phyloP scores from a whole-genome alignment of 2,329 filamentous ascomycete genomes.

The Juglanconis oblonga region DNA sequence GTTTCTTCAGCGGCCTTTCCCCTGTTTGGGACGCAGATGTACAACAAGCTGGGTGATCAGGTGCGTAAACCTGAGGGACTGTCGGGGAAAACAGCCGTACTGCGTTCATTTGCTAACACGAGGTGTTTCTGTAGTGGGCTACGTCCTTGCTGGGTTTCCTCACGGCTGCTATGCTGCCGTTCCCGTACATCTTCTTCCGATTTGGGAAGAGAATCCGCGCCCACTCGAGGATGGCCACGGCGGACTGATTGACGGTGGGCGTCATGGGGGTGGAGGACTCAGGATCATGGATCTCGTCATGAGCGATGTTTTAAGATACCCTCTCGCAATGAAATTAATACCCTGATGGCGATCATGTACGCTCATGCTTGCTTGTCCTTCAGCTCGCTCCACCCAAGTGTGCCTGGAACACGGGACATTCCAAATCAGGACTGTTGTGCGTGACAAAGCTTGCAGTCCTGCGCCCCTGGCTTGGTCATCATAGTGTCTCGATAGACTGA shows the following conservation, averaged over 20 bases:
- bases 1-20: conserved; percentile 63
- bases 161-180: conserved; percentile 60
- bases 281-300: not conserved
- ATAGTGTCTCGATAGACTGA: not conserved
- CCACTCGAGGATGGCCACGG: conserved; percentile 51
- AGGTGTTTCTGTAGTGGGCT: conserved; percentile 49
- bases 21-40: conserved; percentile 73
- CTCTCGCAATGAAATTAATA: not conserved
- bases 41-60: conserved; percentile 63
- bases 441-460: not conserved
- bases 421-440: not conserved
- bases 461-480: not conserved
- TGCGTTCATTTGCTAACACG: conserved; percentile 12
- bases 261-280: not conserved
- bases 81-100: not conserved
- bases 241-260: conserved; percentile 14
- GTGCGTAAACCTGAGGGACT: conserved; percentile 1
- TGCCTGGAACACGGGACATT: not conserved
- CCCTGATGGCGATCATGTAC: not conserved
- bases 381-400: not conserved
- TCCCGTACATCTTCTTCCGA: conserved; percentile 61
- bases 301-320: not conserved
- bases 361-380: not conserved
- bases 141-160: conserved; percentile 60
- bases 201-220: conserved; percentile 56